A percentile compares a stretch with the other conserved stretches of the same genome.
Evolutionary conservation across 139 green algal genomes (phyloP).

Genomic region (Tetradesmus obliquus): DNA sequence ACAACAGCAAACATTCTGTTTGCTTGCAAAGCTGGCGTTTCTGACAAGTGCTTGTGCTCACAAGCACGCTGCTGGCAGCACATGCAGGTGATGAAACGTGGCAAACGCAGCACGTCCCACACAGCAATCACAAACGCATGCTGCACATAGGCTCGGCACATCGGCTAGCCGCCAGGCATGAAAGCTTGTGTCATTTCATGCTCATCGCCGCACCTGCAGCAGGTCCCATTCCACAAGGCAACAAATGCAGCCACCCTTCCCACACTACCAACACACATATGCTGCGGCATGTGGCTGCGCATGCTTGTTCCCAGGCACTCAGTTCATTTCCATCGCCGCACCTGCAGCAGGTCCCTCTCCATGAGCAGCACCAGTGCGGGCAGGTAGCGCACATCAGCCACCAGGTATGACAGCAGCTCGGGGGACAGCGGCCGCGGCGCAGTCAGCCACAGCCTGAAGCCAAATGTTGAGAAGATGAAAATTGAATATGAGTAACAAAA

Average conservation of each 20-base stretch:
- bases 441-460: conserved; percentile 18
- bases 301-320: background rate
- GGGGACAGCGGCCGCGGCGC: background rate
- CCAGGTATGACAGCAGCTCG: background rate
- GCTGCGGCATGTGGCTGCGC: too few relatives aligned
- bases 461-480: background rate
- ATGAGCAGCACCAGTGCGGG: conserved; percentile 36
- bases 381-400: conserved; percentile 41
- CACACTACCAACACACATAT: too few relatives aligned
- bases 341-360: conserved; percentile 24
- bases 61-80: background rate
- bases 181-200: background rate
- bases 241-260: too few relatives aligned
- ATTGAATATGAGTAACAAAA: background rate
- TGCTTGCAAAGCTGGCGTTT: background rate
- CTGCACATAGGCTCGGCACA: too few relatives aligned
- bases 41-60: background rate
- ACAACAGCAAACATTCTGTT: background rate
- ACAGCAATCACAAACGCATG: background rate
- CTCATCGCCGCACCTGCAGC: background rate
- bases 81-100: background rate
- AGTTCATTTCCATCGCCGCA: background rate
- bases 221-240: conserved; percentile 23
- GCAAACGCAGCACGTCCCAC: background rate
- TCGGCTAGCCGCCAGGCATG: too few relatives aligned